phyloP scores from a whole-genome alignment of 1,284 basidiomycete species.

The Trichosporon faecale region DNA sequence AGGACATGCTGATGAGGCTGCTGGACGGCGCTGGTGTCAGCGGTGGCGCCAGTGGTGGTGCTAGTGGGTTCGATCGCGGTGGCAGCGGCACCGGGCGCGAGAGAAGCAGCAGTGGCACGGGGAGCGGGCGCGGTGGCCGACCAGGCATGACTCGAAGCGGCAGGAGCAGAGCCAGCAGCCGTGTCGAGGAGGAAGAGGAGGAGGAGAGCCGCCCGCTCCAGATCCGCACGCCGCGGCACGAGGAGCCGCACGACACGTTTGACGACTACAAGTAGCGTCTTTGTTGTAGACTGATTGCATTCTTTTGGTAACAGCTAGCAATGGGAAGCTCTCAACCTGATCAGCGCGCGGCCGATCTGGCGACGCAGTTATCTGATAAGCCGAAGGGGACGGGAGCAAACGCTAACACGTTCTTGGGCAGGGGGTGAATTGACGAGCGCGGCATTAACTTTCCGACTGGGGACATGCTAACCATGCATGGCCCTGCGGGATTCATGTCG shows the following conservation, averaged over 20 bases:
- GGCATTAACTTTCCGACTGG: background rate
- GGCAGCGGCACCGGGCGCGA: background rate
- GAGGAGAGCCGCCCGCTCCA: background rate
- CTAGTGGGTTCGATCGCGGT: no score
- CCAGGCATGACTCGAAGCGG: background rate
- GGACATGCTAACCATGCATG: no score
- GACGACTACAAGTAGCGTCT: constrained; percentile 10
- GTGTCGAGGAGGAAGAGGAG: background rate
- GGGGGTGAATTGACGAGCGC: background rate
- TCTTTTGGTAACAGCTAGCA: background rate
- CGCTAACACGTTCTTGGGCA: background rate
- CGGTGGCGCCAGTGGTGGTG: no score
- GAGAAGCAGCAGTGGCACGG: background rate
- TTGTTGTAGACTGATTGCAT: background rate
- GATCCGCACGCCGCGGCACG: background rate
- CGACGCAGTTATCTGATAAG: no score
- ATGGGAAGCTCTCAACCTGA: no score
- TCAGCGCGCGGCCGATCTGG: no score
- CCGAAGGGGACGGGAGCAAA: background rate
- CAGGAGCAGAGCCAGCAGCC: background rate
- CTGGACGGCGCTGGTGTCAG: background rate
- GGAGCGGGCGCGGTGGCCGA: background rate
- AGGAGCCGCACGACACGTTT: constrained; percentile 15
- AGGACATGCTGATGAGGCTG: constrained; percentile 37
- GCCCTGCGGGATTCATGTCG: background rate